Base-by-base conservation (phyloP, 164 flowering plant genomes). In the Akebia trifoliata region DNA sequence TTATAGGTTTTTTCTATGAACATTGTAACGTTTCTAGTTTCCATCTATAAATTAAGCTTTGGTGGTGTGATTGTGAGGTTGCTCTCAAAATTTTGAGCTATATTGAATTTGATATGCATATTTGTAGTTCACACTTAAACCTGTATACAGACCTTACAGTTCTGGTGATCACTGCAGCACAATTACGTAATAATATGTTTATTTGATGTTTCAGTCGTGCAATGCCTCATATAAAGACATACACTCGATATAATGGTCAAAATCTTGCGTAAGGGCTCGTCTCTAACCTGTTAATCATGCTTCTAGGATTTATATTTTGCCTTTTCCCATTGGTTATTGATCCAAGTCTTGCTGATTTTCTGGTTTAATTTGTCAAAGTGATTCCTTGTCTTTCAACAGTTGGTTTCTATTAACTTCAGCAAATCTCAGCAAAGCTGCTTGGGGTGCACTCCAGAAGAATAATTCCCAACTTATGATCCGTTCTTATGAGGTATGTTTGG, bases 141-240 rank as follows among this genome's bases (percentile, higher is more conserved):
- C 44, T 12, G 30, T 22, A 29, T 30, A 24, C 30, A 39, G 54
- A 8, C 39, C 36, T 39, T 10, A 17, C 15, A 24, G 20, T 39
- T 56, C 22, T 55, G 14, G 24, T 56, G 42, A 40, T 38, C 18
- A 25, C 30, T 25, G 38, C 44, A 12, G 20, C 15, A 8, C 25
- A 42, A 10, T 49, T 20, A 45, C 46, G 26, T 31, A 53, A 14
- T 44, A 36, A 48, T 36, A 42, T 51, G 29, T 56, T 50, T 57
- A 17, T 57, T 37, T 31, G 32, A 18, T 72, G 50, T 70, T 74
- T 29, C 94, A 94, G 99, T 61, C 87, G 80, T 57, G 97, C 99
- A 66, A 94, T 94, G 99, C 97, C 99, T 40, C 99, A 90, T 68
- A 94, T 94, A 76, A 94, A 94, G 83, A 82, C 99, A n/a, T 94